phyloP scores from a whole-genome alignment of 2,329 filamentous ascomycete genomes.

The Zymoseptoria pseudotritici region DNA sequence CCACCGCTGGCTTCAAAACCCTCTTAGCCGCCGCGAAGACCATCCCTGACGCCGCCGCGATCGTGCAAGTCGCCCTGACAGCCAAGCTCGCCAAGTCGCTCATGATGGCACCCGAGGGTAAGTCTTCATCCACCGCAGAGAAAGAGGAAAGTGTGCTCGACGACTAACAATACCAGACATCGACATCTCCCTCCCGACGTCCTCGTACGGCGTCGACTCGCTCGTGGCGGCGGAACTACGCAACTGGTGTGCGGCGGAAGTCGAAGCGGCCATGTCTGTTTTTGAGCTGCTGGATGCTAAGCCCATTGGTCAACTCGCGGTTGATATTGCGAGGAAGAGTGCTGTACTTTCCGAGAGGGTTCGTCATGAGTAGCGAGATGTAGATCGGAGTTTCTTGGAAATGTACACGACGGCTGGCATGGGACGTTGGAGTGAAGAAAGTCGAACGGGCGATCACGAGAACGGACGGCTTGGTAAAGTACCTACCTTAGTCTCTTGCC shows the following conservation, averaged over 20 bases:
- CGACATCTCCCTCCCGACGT: neutral
- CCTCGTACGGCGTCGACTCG: slow-evolving; percentile 10
- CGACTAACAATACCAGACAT: neutral
- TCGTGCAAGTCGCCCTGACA: neutral
- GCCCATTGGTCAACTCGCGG: neutral
- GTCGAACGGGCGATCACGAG: too few species aligned
- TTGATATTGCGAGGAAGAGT: neutral
- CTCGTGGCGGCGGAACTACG: slow-evolving; percentile 13
- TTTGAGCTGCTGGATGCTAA: neutral
- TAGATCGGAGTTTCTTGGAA: too few species aligned
- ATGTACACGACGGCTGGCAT: too few species aligned
- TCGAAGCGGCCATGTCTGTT: neutral
- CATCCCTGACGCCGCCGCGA: neutral
- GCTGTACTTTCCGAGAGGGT: neutral
- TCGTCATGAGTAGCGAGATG: neutral
- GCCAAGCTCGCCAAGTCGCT: neutral
- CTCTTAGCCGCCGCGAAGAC: neutral
- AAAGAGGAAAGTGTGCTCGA: too few species aligned
- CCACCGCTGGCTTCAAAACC: neutral
- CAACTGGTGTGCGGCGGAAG: slow-evolving; percentile 6
- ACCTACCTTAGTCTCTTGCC: too few species aligned
- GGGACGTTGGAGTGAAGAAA: too few species aligned
- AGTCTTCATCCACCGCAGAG: too few species aligned
- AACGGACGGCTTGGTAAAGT: too few species aligned
- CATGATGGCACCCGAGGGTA: neutral